Evolutionary conservation across 2,329 filamentous ascomycete species (phyloP).

Genomic region (Xylaria sp.): DNA sequence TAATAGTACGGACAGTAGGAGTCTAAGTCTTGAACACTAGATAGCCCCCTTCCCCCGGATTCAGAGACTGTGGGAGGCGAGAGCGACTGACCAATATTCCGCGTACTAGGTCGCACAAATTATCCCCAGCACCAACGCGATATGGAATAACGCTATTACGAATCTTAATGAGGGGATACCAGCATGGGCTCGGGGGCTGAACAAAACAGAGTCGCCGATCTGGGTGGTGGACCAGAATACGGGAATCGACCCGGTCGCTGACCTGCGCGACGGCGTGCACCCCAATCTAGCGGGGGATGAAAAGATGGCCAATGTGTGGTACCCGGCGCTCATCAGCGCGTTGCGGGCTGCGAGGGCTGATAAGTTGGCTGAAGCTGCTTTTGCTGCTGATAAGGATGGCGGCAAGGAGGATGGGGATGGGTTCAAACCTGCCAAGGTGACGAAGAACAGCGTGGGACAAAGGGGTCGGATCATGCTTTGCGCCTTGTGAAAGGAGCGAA

Average conservation of each 20-base stretch:
- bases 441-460: too few species aligned
- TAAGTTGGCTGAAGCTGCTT: constrained; percentile 23
- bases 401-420: too few species aligned
- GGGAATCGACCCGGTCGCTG: constrained; percentile 41
- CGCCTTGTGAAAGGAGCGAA: too few species aligned
- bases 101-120: constrained; percentile 47
- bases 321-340: constrained; percentile 38
- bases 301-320: constrained; percentile 47
- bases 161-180: constrained; percentile 47
- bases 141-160: constrained; percentile 46
- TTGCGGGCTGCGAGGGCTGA: constrained; percentile 36
- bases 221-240: constrained; percentile 51
- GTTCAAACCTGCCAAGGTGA: too few species aligned
- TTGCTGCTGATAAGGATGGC: too few species aligned
- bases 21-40: too few species aligned
- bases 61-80: background rate
- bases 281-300: constrained; percentile 48
- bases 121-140: constrained; percentile 44
- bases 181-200: constrained; percentile 46
- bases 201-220: constrained; percentile 47
- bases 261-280: constrained; percentile 48
- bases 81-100: background rate
- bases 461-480: too few species aligned
- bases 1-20: too few species aligned
- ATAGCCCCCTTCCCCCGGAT: background rate